Conservation (phyloP, 2,329 filamentous ascomycete species). For the Cladophialophora exuberans region DNA sequence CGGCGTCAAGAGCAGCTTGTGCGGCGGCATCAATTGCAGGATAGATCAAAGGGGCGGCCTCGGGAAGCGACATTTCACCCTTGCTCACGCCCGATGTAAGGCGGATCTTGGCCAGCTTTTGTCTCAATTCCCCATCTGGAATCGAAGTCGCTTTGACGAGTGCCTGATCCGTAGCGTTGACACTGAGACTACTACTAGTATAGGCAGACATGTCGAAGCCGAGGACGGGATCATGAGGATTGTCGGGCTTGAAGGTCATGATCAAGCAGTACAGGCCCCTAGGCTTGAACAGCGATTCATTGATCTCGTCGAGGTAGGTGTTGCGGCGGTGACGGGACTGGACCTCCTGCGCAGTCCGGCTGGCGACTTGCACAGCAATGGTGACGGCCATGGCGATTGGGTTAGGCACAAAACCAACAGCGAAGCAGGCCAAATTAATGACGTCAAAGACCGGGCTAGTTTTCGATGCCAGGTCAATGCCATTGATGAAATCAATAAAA, state of each 20-base stretch:
- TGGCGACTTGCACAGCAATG: constrained; percentile 25
- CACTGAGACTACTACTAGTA: too few relatives aligned
- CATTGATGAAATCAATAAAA: constrained; percentile 55
- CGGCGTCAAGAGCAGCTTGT: neutral
- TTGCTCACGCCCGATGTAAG: constrained; percentile 33
- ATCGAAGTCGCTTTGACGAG: constrained; percentile 39
- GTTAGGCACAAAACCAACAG: constrained; percentile 26
- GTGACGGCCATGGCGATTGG: constrained; percentile 29
- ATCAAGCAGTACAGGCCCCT: constrained; percentile 60
- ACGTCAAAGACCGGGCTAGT: constrained; percentile 31
- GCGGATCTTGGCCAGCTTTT: constrained; percentile 23
- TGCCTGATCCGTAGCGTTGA: constrained; percentile 20
- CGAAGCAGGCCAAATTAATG: constrained; percentile 31
- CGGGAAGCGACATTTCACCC: constrained; percentile 46
- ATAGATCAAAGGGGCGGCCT: constrained; percentile 54
- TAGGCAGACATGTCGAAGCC: constrained; percentile 36
- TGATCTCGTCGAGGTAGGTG: constrained; percentile 59
- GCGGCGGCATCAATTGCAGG: constrained; percentile 39
- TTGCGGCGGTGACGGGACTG: constrained; percentile 47
- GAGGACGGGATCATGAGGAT: constrained; percentile 34
- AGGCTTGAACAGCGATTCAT: constrained; percentile 60
- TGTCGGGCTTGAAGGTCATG: constrained; percentile 55
- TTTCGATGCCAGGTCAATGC: constrained; percentile 42
- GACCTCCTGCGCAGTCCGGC: constrained; percentile 22
- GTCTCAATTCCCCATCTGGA: constrained; percentile 15